Base-by-base conservation (phyloP, 1,284 basidiomycete species). In the Sparassis latifolia region DNA sequence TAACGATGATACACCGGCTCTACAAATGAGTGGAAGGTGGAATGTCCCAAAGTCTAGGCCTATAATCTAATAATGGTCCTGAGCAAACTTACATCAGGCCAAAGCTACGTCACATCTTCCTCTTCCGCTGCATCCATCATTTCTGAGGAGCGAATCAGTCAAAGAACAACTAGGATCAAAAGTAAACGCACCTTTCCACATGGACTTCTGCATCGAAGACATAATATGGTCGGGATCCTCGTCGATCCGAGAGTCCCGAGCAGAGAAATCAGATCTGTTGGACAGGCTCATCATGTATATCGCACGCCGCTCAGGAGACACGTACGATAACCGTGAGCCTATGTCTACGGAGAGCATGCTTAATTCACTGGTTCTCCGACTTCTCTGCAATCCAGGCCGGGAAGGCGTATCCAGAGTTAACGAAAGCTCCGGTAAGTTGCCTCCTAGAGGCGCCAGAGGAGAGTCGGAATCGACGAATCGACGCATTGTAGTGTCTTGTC, bases 281-380 rank as follows among this genome's bases (percentile, higher is more conserved):
- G 20, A 20, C 20, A 20, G 20, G 20, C 20, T 20, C 20, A 20
- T 20, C 20, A 20, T 20, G 20, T 20, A 20, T 20, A 20, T 20
- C 20, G 20, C 20, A 20, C 20, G 20, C 20, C 20, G 20, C 20
- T 20, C 20, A 20, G 20, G 20, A 20, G 47, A 30, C 20, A 71
- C 75, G 51, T 62, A 82, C 79, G 74, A 70, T 37, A 73, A 72
- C 39, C 71, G 65, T 51, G 69, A 68, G 28, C 70, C 70, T n/a
- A 76, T 66, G 51, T 85, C 82, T 4, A 74, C 70, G 1, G 82
- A 83, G 45, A 82, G 63, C 69, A 77, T 76, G 60, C 80, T 84
- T 50, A 77, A 67, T 51, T 85, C 82, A 58, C 82, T 86, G 10
- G 64, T 66, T 41, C 82, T 67, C 35, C 76, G 73, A 56, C 70